These are phyloP conservation scores for Blastomyces gilchristii DNA, from an alignment of 2,329 filamentous ascomycete genomes.

Conservation along the genomic window DNA sequence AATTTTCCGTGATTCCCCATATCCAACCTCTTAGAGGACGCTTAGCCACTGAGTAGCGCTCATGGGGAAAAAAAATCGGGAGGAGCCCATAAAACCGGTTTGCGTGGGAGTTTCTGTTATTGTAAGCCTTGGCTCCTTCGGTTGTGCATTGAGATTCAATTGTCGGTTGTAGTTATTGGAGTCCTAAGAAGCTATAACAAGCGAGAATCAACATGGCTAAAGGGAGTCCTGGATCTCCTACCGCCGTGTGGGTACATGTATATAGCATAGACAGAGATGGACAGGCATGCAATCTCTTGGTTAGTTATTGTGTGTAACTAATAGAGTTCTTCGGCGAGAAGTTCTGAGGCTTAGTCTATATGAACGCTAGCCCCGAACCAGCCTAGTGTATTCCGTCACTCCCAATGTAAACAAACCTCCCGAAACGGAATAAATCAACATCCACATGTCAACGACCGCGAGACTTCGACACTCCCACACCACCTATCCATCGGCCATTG, in stretches of 20 bases:
- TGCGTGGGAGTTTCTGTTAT: background rate
- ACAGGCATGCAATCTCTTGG: no score
- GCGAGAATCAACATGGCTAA: no score
- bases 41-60: background rate
- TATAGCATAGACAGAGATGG: no score
- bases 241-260: no score
- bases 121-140: background rate
- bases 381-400: background rate
- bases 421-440: constrained; percentile 7
- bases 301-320: no score
- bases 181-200: no score
- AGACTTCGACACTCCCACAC: background rate
- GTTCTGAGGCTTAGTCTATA: background rate
- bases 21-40: background rate
- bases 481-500: constrained; percentile 5
- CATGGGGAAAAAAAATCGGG: no score
- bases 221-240: no score
- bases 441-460: background rate
- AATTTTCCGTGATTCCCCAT: background rate
- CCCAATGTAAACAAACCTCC: constrained; percentile 2
- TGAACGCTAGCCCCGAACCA: background rate
- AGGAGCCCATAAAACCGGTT: background rate
- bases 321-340: no score
- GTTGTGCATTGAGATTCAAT: background rate
- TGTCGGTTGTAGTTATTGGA: no score